A percentile compares a stretch with the other conserved stretches of the same genome.
phyloP scores from a whole-genome alignment of 805 yeast species.

The Kuraishia piskuri region DNA sequence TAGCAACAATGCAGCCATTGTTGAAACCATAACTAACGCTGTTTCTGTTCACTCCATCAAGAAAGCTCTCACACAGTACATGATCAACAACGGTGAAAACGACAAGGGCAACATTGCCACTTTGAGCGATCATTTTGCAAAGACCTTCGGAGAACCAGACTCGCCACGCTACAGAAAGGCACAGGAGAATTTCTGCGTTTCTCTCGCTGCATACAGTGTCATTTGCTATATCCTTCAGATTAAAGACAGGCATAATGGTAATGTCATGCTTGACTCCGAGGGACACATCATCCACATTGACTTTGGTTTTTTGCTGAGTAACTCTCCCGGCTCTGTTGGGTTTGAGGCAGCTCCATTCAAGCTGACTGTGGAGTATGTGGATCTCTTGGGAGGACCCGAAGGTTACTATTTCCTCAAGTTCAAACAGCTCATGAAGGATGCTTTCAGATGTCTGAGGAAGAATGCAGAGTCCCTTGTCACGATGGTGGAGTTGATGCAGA shows the following conservation, averaged over 20 bases:
- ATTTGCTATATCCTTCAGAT: conserved; percentile 86
- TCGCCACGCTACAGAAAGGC: conserved; percentile 58
- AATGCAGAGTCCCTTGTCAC: conserved; percentile 67
- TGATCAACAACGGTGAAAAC: conserved; percentile 58
- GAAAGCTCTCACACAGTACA: conserved; percentile 76
- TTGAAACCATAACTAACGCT: conserved; percentile 94
- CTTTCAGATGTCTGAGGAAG: conserved; percentile 67
- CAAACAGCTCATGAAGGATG: conserved; percentile 53
- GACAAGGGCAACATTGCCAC: conserved; percentile 65
- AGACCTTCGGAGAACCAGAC: conserved; percentile 61
- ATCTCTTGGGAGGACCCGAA: conserved; percentile 72
- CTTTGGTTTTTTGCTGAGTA: conserved; percentile 87
- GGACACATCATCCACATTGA: conserved; percentile 95
- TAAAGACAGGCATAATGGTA: conserved; percentile 95
- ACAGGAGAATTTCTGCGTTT: conserved; percentile 74
- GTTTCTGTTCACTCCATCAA: conserved; percentile 90
- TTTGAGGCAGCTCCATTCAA: conserved; percentile 98
- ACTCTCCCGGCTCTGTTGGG: conserved; percentile 95
- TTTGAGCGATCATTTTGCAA: conserved; percentile 67
- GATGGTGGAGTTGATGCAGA: conserved; percentile 90
- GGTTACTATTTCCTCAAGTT: conserved; percentile 55
- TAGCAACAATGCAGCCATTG: conserved; percentile 83
- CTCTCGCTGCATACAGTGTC: conserved; percentile 87
- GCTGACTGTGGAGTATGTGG: conserved; percentile 82
- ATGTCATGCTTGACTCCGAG: conserved; percentile 91